A percentile compares a stretch with the other conserved stretches of the same genome.
Evolutionary conservation across 805 yeast genomes (phyloP).

Genomic region (Candida pini): DNA sequence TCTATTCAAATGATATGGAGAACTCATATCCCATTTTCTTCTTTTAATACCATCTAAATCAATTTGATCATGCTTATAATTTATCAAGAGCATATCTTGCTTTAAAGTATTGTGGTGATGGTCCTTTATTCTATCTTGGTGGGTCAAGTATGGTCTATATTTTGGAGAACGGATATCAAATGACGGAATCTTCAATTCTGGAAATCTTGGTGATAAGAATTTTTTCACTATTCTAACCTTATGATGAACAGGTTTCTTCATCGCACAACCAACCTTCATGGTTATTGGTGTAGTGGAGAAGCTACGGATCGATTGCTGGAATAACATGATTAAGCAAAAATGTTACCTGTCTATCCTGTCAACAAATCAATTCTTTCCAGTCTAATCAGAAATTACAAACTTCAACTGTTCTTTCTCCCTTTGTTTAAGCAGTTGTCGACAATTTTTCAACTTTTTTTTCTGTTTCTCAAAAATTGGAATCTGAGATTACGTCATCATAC

Average conservation of each 20-base stretch:
- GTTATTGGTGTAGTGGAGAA: constrained; percentile 30
- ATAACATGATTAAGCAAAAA: constrained; percentile 4
- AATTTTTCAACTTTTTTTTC: too few species aligned
- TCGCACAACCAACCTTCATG: constrained; percentile 54
- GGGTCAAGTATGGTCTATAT: constrained; percentile 67
- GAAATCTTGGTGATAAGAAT: constrained; percentile 68
- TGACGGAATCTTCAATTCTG: constrained; percentile 58
- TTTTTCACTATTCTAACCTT: constrained; percentile 69
- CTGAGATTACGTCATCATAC: too few species aligned
- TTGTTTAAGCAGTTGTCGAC: too few species aligned
- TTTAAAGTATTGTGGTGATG: constrained; percentile 70
- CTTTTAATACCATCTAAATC: constrained; percentile 58
- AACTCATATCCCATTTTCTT: constrained; percentile 79
- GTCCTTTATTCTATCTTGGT: constrained; percentile 73
- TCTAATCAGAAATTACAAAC: too few species aligned
- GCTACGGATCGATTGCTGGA: constrained; percentile 12
- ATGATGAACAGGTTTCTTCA: constrained; percentile 91
- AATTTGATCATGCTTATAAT: constrained; percentile 61
- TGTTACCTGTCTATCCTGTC: too few species aligned
- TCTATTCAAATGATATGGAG: constrained; percentile 88
- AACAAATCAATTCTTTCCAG: too few species aligned
- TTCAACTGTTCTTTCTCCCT: too few species aligned
- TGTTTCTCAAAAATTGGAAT: too few species aligned
- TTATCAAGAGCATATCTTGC: constrained; percentile 72
- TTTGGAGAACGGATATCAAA: constrained; percentile 77